Base-by-base conservation (phyloP, 495 filamentous ascomycete genomes). In the Penicillium angulare region DNA sequence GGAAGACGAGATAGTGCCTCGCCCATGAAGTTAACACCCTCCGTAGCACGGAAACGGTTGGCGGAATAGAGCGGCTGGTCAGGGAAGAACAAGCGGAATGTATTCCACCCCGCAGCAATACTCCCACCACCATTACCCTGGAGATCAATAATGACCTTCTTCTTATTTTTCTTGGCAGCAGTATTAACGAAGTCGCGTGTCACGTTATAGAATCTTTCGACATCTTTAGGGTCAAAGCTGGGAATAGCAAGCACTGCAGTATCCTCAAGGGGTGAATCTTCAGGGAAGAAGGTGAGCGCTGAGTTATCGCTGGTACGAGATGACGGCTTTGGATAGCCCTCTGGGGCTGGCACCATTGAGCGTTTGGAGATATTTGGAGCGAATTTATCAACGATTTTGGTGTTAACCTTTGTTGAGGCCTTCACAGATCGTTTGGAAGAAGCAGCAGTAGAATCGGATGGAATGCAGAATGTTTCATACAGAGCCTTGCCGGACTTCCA, bases 81-180 rank as follows among this genome's bases (percentile, higher is more conserved):
- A 8, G 78, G 77, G 59, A 82, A 82, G 60, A 82, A 78, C 35
- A 71, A 74, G 56, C 70, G 74, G 62, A 81, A 82, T 5, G 68
- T 62, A 50, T 79, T 76, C 20, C 65, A 60, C 29, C 73, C 75
- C 20, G 76, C 61, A 2, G 68, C 49, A 3, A 63, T 53, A 20
- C 58, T 47, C 2, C 78, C 78, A 10, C 78, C 78, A 17, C 23
- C 39, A 49, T 82, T 82, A 36, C 70, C 61, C 36, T 78, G 73
- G 0, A 82, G 56, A 59, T 82, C 78, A 31, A 82, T 74, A 32
- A 82, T 66, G 10, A 81, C 51, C 43, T 74, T 75, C 22, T 69
- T 65, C 29, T 70, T 64, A 17, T 66, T 66, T 7, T 59, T 63
- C 9, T 52, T 50, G 36, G 65, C 66, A 18, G 64, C 69, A 17